Evolutionary conservation across 768 basidiomycete species (phyloP), one percentile per base, ranked within the genome.

Genomic region (Termitomyces heimii): DNA sequence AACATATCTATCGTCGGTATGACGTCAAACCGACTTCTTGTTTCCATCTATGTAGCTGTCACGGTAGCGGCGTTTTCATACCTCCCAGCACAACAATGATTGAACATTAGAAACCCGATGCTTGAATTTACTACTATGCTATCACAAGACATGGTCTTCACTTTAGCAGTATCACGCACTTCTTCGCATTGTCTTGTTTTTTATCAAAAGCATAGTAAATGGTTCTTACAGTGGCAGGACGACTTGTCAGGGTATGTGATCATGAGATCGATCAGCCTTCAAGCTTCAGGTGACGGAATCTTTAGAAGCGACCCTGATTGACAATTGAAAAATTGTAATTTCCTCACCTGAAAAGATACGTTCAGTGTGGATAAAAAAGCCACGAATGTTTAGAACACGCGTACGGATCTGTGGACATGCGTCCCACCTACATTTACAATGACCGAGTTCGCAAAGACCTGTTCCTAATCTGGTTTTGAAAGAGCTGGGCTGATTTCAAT

Each of bases 251-350:
- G 67, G 39, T 68, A 73, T 5, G 50, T 60, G 47, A 67, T 58
- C 70, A 60, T 58, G 24, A 31, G 6, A 14, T 60, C 44, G 47
- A 62, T 60, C 8, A 62, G 64, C 51, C 67, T n/a, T n/a, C n/a
- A n/a, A n/a, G n/a, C 56, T 8, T 77, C 76, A 77, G 66, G 47
- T 80, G 77, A 7, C 65, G 67, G 52, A 67, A 80, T 20, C 67
- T 54, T 43, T 13, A 28, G n/a, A 43, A 24, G 39, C 12, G 10
- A 35, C 3, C 31, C 31, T 31, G 31, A 31, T 8, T 31, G 31
- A 31, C 31, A 31, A 31, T 31, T 31, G 31, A 7, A 6, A 8
- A 6, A 4, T 9, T 8, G 31, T 9, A 31, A 9, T 31, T 31
- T 3, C 10, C n/a, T n/a, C n/a, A 31, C 5, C 31, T 31, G 31